phyloP scores from a whole-genome alignment of 2,329 filamentous ascomycete genomes.

The Cadophora gregata region DNA sequence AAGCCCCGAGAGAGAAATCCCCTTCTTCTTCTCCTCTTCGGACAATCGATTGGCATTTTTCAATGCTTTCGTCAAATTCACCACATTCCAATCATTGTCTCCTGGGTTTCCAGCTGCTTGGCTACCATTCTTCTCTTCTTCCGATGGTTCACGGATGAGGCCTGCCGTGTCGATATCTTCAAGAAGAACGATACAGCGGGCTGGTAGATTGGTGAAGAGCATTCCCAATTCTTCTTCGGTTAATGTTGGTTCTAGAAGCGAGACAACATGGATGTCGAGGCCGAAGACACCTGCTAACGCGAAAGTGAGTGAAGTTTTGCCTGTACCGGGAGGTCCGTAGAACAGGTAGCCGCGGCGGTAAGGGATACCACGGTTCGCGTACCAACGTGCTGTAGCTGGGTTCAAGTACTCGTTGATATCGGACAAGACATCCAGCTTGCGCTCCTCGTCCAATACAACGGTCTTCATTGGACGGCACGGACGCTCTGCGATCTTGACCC shows the following conservation, averaged over 20 bases:
- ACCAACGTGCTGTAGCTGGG: conserved; percentile 73
- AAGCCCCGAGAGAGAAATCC: conserved; percentile 78
- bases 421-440: conserved; percentile 69
- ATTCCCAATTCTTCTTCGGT: conserved; percentile 65
- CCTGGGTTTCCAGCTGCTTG: conserved; percentile 24
- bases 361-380: conserved; percentile 76
- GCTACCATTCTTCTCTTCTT: conserved; percentile 31
- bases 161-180: conserved; percentile 75
- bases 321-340: conserved; percentile 75
- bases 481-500: conserved; percentile 64
- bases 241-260: conserved; percentile 62
- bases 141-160: conserved; percentile 51
- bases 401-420: conserved; percentile 83
- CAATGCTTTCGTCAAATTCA: conserved; percentile 51
- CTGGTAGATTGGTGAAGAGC: conserved; percentile 65
- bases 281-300: conserved; percentile 70
- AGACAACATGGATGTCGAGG: conserved; percentile 70
- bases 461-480: conserved; percentile 76
- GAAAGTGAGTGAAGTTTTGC: conserved; percentile 73
- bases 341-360: conserved; percentile 80
- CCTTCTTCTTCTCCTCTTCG: conserved; percentile 46
- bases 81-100: conserved; percentile 45
- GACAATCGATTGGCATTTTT: conserved; percentile 48
- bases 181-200: conserved; percentile 68
- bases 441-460: conserved; percentile 71